Base-by-base conservation (phyloP, 129 eudicot genomes). In the Silybum marianum region DNA sequence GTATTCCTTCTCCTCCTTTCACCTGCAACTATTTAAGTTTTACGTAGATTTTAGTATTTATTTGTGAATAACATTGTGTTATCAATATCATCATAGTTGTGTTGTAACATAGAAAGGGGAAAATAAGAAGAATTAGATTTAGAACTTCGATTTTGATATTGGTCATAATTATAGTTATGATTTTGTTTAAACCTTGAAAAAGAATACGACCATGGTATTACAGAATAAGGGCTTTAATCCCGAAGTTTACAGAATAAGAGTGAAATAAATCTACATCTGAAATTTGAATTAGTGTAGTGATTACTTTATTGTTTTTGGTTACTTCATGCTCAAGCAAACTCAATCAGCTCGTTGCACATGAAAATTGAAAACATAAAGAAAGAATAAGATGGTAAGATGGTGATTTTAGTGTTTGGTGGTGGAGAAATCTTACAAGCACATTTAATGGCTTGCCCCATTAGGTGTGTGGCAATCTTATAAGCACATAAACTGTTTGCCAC, bases 241-340 rank as follows among this genome's bases (percentile, higher is more conserved):
- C 18, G 32, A 51, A 74, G 13, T 11, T 74, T 51, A 9, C 24
- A 25, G 25, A 75, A 18, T 21, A 23, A 18, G 60, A 72, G 32
- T 38, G 76, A 36, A 72, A 72, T 19, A 39, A 72, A 72, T 11
- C 16, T 38, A 34, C 54, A 9, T 38, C 12, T 0, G 14, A 36
- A 38, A 32, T 70, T 71, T 21, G 21, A 71, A 36, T 71, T 32
- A 16, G 21, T 1, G 21, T 51, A 51, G 63, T 51, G 63, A 69
- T 13, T 6, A 26, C 16, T 71, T 34, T 19, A 72, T 39, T 72
- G 54, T 36, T 36, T 36, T 7, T 8, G 75, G 58, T 72, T 38
- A 40, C 58, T 36, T 12, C 58, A 36, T 36, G 76, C 76, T 72
- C 60, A 72, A 72, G 76, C 26, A 72, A 72, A 40, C 23, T 72